phyloP scores from a whole-genome alignment of 2,329 filamentous ascomycete genomes.

The Pseudogymnoascus sp. region DNA sequence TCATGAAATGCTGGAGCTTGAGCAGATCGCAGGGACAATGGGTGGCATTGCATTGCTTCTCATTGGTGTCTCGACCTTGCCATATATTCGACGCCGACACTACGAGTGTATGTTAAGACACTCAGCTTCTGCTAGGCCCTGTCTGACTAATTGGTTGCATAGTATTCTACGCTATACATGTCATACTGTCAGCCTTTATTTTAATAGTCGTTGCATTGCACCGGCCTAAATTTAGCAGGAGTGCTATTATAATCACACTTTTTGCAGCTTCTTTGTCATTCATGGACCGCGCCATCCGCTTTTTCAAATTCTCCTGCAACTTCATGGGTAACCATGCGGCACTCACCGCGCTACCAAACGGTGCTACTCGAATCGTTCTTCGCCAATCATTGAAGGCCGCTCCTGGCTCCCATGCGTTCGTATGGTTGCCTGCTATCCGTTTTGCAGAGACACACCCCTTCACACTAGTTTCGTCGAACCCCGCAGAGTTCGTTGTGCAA shows the following conservation, averaged over 20 bases:
- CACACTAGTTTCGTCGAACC: slow-evolving; percentile 44
- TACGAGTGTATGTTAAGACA: slow-evolving; percentile 34
- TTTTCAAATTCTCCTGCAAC: slow-evolving; percentile 30
- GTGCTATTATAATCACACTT: slow-evolving; percentile 35
- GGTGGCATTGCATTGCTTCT: slow-evolving; percentile 39
- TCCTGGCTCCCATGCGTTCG: slow-evolving; percentile 53
- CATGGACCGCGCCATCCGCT: slow-evolving; percentile 42
- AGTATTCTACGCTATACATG: slow-evolving; percentile 45
- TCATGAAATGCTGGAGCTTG: slow-evolving; percentile 28
- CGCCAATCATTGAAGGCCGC: slow-evolving; percentile 37
- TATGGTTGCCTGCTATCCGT: slow-evolving; percentile 54
- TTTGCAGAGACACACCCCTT: slow-evolving; percentile 54
- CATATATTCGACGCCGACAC: slow-evolving; percentile 32
- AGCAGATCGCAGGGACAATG: slow-evolving; percentile 41
- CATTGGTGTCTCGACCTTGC: slow-evolving; percentile 35
- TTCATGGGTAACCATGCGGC: slow-evolving; percentile 40
- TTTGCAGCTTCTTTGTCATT: slow-evolving; percentile 41
- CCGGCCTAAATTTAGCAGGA: slow-evolving; percentile 37
- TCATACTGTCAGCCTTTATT: slow-evolving; percentile 40
- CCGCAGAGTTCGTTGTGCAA: slow-evolving; percentile 47
- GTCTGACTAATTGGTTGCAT: neutral
- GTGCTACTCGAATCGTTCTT: slow-evolving; percentile 47
- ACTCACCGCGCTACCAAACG: slow-evolving; percentile 44
- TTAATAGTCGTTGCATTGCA: slow-evolving; percentile 44
- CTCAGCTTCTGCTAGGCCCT: neutral